A percentile compares a stretch with the other conserved stretches of the same genome.
Conservation (phyloP, 1,284 basidiomycete genomes). For the Pascua sp. region DNA sequence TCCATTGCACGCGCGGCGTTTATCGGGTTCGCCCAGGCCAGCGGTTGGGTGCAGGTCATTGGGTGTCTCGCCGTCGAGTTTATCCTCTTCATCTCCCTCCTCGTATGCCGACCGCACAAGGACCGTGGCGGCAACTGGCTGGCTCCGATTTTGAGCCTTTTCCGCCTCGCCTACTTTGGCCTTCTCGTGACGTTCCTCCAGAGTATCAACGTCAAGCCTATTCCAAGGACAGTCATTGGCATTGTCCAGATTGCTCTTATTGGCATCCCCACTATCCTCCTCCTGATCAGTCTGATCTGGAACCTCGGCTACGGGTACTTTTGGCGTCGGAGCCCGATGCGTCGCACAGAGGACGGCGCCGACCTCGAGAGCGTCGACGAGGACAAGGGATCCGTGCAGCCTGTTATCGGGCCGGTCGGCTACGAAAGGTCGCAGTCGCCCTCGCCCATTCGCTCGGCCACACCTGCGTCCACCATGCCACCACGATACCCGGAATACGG, state of each 20-base stretch:
- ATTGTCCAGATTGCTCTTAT: conserved; percentile 47
- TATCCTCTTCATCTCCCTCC: conserved; percentile 57
- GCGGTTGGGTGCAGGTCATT: conserved; percentile 68
- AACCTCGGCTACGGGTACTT: conserved; percentile 59
- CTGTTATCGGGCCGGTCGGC: neutral
- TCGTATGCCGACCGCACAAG: conserved; percentile 54
- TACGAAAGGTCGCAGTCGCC: neutral
- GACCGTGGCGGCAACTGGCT: conserved; percentile 49
- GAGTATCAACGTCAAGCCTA: conserved; percentile 35
- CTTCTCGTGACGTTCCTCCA: conserved; percentile 48
- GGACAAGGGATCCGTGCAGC: neutral
- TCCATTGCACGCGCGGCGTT: conserved; percentile 61
- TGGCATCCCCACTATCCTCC: conserved; percentile 45
- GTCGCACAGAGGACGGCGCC: conserved; percentile 40
- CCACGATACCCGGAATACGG: too few relatives aligned
- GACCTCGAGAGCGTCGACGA: conserved; percentile 34
- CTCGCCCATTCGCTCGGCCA: neutral
- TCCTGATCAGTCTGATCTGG: conserved; percentile 79
- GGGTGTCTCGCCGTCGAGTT: conserved; percentile 67
- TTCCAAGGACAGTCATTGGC: conserved; percentile 44
- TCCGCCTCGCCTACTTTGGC: conserved; percentile 43
- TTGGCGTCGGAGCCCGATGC: conserved; percentile 36
- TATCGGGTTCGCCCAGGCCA: conserved; percentile 64
- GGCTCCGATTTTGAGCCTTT: conserved; percentile 36
- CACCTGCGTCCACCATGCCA: neutral